These are phyloP conservation scores for Pythium oligandrum DNA, from an alignment of 352 stramenopile species.

Conservation along the genomic window DNA sequence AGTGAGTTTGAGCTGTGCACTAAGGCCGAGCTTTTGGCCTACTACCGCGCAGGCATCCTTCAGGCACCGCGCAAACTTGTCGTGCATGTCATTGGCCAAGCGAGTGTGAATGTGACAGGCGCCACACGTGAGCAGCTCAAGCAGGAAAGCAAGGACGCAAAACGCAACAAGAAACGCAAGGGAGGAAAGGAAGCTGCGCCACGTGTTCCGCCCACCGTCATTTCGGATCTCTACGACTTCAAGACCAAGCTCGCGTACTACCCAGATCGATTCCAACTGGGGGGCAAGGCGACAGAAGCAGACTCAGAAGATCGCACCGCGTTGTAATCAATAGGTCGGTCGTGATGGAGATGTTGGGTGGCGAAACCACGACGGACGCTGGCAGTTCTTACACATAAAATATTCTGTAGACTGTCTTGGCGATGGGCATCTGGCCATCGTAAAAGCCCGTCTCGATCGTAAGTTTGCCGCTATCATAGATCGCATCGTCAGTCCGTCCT, in stretches of 20 bases:
- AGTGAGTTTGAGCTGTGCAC: conserved; percentile 36
- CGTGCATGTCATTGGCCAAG: conserved; percentile 58
- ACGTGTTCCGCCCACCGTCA: conserved; percentile 10
- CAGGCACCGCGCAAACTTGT: conserved; percentile 57
- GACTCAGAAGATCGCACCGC: no score
- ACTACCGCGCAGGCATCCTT: conserved; percentile 65
- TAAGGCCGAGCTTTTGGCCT: conserved; percentile 53
- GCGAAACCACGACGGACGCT: no score
- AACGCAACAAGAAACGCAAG: conserved; percentile 20
- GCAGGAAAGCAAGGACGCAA: conserved; percentile 9
- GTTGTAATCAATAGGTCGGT: no score
- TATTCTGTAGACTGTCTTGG: conserved; percentile 92
- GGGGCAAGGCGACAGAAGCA: no score
- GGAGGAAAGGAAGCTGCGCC: conserved; percentile 7
- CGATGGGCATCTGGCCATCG: conserved; percentile 83
- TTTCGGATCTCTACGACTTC: conserved; percentile 54
- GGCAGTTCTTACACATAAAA: conserved; percentile 78
- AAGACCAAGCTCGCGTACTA: conserved; percentile 57
- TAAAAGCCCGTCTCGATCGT: conserved; percentile 96
- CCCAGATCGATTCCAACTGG: conserved; percentile 23
- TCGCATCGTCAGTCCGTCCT: background rate
- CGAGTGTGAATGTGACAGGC: conserved; percentile 16
- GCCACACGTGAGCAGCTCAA: conserved; percentile 13
- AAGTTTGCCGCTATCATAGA: conserved; percentile 72
- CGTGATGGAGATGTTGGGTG: no score